Base-by-base conservation (phyloP, 2,329 filamentous ascomycete species). In the Diaporthe helianthi region DNA sequence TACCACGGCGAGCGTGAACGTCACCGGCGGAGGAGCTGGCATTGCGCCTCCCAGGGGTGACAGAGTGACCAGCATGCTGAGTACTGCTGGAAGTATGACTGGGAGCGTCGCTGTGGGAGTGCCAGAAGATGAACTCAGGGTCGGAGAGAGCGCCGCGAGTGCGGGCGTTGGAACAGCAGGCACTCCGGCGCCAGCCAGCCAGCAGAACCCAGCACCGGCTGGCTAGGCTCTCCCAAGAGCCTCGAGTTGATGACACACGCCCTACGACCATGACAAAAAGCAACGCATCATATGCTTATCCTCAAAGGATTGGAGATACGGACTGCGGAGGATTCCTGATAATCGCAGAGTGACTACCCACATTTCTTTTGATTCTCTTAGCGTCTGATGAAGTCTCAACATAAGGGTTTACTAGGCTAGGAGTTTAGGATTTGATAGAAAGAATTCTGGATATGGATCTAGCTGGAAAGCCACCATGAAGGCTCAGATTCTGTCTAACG, bases 131-230 rank as follows among this genome's bases (percentile, higher is more conserved):
- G 87, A 88, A 75, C 78, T 90, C 52, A 82, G 83, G 64, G 87
- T 90, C 33, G 88, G 88, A 1, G 87, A 90, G 79, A 90, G 87
- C 71, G 88, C 88, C 0, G 85, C 87, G 1, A 89, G 85, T 73
- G 78, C 80, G 0, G 80, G 81, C 0, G 67, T 81, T 53, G 55
- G 53, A 13, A 31, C 26, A 33, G 64, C 68, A 12, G 58, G 58
- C 4, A 17, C 41, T 29, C 29, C 49, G 12, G 49, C 47, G 44
- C 29, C 36, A 15, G 6, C 26, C 44, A 24, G 60, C 29, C 65
- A 49, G 41, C 52, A 29, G 31, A 33, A 47, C n/a, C 29, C 29
- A 36, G 44, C 58, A 22, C 47, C 58, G 5, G 41, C 52, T 22
- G 64, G 13, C 3, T 44, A 47, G 44, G 29, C 58, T 33, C n/a